Evolutionary conservation across 1,284 basidiomycete species (phyloP).

Genomic region (Apiotrichum gamsii): DNA sequence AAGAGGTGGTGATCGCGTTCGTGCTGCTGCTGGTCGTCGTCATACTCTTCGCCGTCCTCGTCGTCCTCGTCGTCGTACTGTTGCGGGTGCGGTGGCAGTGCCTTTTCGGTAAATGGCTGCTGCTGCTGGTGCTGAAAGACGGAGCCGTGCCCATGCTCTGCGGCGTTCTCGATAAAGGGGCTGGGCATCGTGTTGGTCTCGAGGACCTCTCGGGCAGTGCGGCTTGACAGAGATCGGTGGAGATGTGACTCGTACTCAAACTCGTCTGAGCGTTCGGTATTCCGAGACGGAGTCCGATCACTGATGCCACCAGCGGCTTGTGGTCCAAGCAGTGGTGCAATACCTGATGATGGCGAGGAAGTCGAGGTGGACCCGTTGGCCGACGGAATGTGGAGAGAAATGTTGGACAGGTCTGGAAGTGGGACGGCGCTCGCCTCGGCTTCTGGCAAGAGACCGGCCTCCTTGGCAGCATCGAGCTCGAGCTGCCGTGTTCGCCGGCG

Average conservation of each 20-base stretch:
- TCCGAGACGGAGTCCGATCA: conserved; percentile 33
- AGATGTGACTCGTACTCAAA: conserved; percentile 45
- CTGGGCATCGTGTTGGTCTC: conserved; percentile 6
- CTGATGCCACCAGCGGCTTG: background rate
- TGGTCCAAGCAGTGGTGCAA: background rate
- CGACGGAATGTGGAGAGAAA: too few relatives aligned
- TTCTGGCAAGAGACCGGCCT: too few relatives aligned
- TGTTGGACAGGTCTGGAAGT: too few relatives aligned
- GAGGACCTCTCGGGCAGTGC: conserved; percentile 28
- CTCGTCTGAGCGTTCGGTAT: conserved; percentile 35
- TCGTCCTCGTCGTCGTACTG: background rate
- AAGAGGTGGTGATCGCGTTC: too few relatives aligned
- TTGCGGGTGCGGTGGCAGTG: background rate
- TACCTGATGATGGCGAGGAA: background rate
- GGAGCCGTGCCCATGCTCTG: background rate
- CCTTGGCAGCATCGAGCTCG: too few relatives aligned
- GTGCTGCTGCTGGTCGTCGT: too few relatives aligned
- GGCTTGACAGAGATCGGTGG: conserved; percentile 33
- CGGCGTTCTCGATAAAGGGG: conserved; percentile 5
- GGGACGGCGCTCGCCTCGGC: too few relatives aligned
- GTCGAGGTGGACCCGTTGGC: background rate
- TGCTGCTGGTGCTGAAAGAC: conserved; percentile 1
- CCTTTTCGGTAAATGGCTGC: background rate
- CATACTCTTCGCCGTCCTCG: too few relatives aligned
- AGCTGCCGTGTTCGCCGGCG: conserved; percentile 6